Evolutionary conservation across 768 basidiomycete species (phyloP).

Genomic region (Pulveroboletus sp.): DNA sequence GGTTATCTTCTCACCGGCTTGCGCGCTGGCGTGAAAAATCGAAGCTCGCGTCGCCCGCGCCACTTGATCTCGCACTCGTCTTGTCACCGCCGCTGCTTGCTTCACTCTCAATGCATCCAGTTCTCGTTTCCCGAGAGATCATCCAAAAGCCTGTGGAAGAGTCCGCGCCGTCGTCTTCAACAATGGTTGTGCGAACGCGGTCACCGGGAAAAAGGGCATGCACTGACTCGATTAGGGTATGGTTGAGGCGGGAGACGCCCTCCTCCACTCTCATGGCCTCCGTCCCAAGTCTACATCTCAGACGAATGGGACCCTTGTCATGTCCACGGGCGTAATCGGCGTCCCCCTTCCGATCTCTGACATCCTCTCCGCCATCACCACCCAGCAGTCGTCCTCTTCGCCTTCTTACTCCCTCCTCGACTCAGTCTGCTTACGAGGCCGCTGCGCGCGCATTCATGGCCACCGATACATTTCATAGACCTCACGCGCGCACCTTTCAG

Average conservation of each 20-base stretch:
- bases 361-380: slow-evolving; percentile 69
- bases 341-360: slow-evolving; percentile 86
- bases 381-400: slow-evolving; percentile 31
- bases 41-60: slow-evolving; percentile 36
- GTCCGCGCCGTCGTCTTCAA: slow-evolving; percentile 88
- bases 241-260: slow-evolving; percentile 69
- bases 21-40: slow-evolving; percentile 86
- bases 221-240: slow-evolving; percentile 92
- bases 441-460: slow-evolving; percentile 96
- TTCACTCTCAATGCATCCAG: slow-evolving; percentile 93
- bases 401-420: slow-evolving; percentile 42
- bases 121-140: slow-evolving; percentile 82
- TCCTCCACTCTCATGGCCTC: slow-evolving; percentile 42
- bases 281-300: slow-evolving; percentile 1
- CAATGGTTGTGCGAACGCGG: slow-evolving; percentile 96
- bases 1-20: slow-evolving; percentile 74
- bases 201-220: slow-evolving; percentile 87
- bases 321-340: slow-evolving; percentile 98
- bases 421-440: slow-evolving; percentile 76
- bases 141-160: slow-evolving; percentile 60
- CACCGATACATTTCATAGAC: slow-evolving; percentile 97
- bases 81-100: slow-evolving; percentile 84
- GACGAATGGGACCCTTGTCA: slow-evolving; percentile 71
- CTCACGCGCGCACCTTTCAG: slow-evolving; percentile 73
- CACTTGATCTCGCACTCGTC: slow-evolving; percentile 80